Conservation (phyloP, 345 rosid species). For the Combretum micranthum region DNA sequence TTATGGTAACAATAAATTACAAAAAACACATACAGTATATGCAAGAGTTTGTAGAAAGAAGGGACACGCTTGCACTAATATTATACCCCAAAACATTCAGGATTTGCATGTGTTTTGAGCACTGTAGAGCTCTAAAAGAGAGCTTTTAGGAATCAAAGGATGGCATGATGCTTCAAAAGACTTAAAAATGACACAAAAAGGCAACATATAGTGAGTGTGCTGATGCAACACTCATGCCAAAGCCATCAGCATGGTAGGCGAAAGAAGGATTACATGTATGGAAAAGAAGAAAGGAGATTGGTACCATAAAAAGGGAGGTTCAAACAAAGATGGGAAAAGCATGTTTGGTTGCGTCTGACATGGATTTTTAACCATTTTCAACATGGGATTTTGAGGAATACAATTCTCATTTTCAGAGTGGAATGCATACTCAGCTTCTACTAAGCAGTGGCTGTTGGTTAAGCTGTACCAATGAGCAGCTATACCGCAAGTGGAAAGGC, state of each 20-base stretch:
- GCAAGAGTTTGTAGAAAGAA: neutral
- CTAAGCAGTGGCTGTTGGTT: slow-evolving; percentile 19
- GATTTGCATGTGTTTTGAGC: no score
- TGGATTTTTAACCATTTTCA: slow-evolving; percentile 24
- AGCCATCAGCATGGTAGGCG: slow-evolving; percentile 29
- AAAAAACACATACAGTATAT: neutral
- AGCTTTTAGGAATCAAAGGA: no score
- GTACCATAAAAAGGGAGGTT: slow-evolving; percentile 17
- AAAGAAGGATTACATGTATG: slow-evolving; percentile 25
- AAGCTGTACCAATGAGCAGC: no score
- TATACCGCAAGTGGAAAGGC: no score
- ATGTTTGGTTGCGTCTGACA: slow-evolving; percentile 17
- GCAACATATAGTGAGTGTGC: slow-evolving; percentile 3
- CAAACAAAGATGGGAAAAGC: slow-evolving; percentile 3
- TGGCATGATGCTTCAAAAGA: no score
- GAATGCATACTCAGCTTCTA: slow-evolving; percentile 51
- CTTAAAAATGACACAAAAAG: no score
- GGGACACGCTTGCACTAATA: neutral
- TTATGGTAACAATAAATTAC: no score
- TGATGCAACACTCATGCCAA: slow-evolving; percentile 32
- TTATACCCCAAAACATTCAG: neutral
- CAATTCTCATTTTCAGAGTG: slow-evolving; percentile 38
- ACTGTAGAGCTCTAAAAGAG: no score
- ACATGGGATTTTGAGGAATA: slow-evolving; percentile 24
- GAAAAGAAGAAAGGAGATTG: slow-evolving; percentile 23